Percentiles rank a stretch among this genome's conserved stretches.
Conservation (phyloP, 129 eudicot genomes). For the Flaveria trinervia region DNA sequence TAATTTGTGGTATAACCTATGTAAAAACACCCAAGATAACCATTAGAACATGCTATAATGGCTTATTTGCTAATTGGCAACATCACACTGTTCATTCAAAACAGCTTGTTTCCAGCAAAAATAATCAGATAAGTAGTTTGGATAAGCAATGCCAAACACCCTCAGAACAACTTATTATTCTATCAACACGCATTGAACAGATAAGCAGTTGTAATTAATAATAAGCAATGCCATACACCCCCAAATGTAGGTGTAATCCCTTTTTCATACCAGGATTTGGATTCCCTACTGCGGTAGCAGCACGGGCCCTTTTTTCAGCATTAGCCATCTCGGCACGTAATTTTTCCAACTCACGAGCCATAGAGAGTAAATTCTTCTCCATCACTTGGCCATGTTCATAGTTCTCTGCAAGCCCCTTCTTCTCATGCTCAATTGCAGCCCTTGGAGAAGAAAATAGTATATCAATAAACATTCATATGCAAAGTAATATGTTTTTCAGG, state of each 20-base stretch:
- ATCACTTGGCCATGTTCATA: conserved; percentile 88
- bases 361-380: conserved; percentile 82
- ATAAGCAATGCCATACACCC: conserved; percentile 3
- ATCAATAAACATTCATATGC: conserved; percentile 6
- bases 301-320: conserved; percentile 88
- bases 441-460: conserved; percentile 32
- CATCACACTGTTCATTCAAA: not conserved
- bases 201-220: not conserved
- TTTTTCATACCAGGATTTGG: conserved; percentile 64
- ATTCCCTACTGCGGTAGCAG: conserved; percentile 66
- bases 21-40: conserved; percentile 14
- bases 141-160: not conserved
- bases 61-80: conserved; percentile 7
- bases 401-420: conserved; percentile 86
- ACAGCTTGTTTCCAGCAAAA: not conserved
- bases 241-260: not conserved
- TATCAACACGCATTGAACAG: not conserved
- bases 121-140: not conserved
- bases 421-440: conserved; percentile 92
- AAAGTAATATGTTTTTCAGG: conserved; percentile 5
- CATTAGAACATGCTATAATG: not conserved
- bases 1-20: conserved; percentile 66
- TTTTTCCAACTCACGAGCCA: conserved; percentile 94
- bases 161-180: not conserved
- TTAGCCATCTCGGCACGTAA: conserved; percentile 94